These are phyloP conservation scores for Papiliotrema laurentii DNA, from an alignment of 1,284 basidiomycete genomes.

Conservation along the genomic window DNA sequence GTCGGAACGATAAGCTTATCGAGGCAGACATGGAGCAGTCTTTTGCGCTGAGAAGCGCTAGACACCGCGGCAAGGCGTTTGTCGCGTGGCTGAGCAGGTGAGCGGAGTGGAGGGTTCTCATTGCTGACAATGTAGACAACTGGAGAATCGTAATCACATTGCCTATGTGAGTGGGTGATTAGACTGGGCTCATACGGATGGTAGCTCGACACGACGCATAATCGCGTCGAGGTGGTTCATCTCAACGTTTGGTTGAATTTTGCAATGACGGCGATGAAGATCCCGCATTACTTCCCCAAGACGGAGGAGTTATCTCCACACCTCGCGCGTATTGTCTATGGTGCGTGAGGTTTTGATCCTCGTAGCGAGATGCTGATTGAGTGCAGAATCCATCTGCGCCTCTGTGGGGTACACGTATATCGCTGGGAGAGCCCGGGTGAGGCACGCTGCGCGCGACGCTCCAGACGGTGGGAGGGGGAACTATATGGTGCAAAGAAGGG, in stretches of 20 bases:
- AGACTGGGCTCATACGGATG: neutral
- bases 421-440: slow-evolving; percentile 37
- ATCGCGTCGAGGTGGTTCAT: slow-evolving; percentile 60
- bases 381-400: slow-evolving; percentile 21
- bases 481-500: slow-evolving; percentile 52
- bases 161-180: slow-evolving; percentile 33
- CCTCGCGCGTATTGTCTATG: slow-evolving; percentile 54
- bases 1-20: no score
- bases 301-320: slow-evolving; percentile 38
- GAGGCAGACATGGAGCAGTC: slow-evolving; percentile 42
- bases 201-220: slow-evolving; percentile 66
- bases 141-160: slow-evolving; percentile 47
- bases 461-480: slow-evolving; percentile 9
- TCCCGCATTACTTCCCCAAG: slow-evolving; percentile 68
- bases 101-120: neutral
- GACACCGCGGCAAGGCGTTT: slow-evolving; percentile 31
- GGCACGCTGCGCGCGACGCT: slow-evolving; percentile 23
- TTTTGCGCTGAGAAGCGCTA: slow-evolving; percentile 36
- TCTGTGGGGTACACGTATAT: slow-evolving; percentile 37
- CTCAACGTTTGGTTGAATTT: slow-evolving; percentile 84
- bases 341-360: slow-evolving; percentile 46
- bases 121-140: slow-evolving; percentile 19
- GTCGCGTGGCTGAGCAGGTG: slow-evolving; percentile 41
- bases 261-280: slow-evolving; percentile 79
- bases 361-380: slow-evolving; percentile 2